Evolutionary conservation across 805 yeast genomes (phyloP).

Genomic region (Jamesozyma jinghongensis): DNA sequence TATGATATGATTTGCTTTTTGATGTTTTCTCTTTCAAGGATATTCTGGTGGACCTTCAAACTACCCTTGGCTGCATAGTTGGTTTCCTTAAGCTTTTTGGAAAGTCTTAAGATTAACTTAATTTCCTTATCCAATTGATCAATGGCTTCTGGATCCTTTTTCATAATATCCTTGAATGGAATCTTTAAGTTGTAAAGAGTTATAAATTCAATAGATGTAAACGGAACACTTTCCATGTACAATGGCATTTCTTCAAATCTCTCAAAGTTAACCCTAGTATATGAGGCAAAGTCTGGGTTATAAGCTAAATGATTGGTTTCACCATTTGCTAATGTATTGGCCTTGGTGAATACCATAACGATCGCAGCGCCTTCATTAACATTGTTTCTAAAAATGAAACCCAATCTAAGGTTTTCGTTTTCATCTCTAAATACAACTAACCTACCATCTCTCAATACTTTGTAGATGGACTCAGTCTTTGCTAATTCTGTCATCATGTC

Average conservation of each 20-base stretch:
- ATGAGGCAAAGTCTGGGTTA: conserved; percentile 23
- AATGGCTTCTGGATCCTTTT: conserved; percentile 21
- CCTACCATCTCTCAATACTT: conserved; percentile 45
- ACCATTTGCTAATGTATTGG: conserved; percentile 20
- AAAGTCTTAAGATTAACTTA: conserved; percentile 14
- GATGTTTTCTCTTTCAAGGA: conserved; percentile 23
- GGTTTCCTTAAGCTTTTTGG: conserved; percentile 20
- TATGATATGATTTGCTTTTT: conserved; percentile 12
- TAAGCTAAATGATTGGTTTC: conserved; percentile 32
- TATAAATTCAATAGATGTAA: conserved; percentile 25
- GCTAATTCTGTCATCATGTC: conserved; percentile 41
- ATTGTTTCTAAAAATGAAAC: conserved; percentile 41
- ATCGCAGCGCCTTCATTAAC: conserved; percentile 19
- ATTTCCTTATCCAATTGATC: conserved; percentile 19
- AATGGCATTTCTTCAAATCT: conserved; percentile 24
- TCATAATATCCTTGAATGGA: conserved; percentile 22
- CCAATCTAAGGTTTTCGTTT: conserved; percentile 33
- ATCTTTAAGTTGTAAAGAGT: conserved; percentile 21
- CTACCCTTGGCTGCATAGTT: conserved; percentile 23
- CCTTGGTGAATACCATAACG: conserved; percentile 29
- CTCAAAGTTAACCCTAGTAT: conserved; percentile 20
- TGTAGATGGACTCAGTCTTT: conserved; percentile 39
- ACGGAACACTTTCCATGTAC: conserved; percentile 22
- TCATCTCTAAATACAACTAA: conserved; percentile 49
- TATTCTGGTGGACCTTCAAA: conserved; percentile 25